phyloP scores from a whole-genome alignment of 495 filamentous ascomycete species.

The Neurospora intermedia region DNA sequence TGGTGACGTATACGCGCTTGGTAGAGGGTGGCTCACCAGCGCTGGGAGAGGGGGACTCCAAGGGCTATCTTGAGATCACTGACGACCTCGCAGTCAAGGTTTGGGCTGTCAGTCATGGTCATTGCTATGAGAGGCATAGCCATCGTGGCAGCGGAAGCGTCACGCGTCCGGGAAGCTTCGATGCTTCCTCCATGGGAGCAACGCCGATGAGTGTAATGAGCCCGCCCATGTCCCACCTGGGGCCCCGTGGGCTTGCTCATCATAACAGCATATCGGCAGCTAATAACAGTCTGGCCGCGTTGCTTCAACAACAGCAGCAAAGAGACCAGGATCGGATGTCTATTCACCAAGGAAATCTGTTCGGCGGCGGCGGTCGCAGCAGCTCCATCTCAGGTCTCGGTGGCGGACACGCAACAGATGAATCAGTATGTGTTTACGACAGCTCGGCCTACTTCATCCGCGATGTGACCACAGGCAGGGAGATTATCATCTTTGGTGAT shows the following conservation, averaged over 20 bases:
- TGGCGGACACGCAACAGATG: conserved; percentile 15
- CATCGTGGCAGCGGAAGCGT: conserved; percentile 45
- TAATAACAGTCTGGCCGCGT: conserved; percentile 9
- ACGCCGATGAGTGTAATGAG: not conserved
- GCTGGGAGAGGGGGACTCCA: conserved; percentile 60
- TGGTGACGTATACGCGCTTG: conserved; percentile 82
- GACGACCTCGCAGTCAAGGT: conserved; percentile 71
- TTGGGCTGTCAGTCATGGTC: conserved; percentile 75
- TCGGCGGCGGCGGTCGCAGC: conserved; percentile 6
- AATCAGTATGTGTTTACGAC: conserved; percentile 55
- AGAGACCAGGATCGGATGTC: not conserved
- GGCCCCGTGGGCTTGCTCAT: conserved; percentile 8
- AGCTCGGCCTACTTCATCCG: conserved; percentile 89
- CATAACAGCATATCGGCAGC: conserved; percentile 9
- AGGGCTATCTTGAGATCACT: conserved; percentile 75
- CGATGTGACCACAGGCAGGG: conserved; percentile 51
- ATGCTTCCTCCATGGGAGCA: conserved; percentile 14
- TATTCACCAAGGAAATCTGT: not conserved
- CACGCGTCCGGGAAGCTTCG: conserved; percentile 30
- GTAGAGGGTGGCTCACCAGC: conserved; percentile 77
- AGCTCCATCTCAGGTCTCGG: conserved; percentile 11
- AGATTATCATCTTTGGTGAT: conserved; percentile 90
- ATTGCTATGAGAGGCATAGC: conserved; percentile 62
- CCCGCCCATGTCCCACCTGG: not conserved
- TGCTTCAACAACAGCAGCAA: conserved; percentile 15